Percentiles rank a stretch among this genome's conserved stretches.
Conservation (phyloP, 2,329 filamentous ascomycete genomes). For the Tolypocladium inflatum region DNA sequence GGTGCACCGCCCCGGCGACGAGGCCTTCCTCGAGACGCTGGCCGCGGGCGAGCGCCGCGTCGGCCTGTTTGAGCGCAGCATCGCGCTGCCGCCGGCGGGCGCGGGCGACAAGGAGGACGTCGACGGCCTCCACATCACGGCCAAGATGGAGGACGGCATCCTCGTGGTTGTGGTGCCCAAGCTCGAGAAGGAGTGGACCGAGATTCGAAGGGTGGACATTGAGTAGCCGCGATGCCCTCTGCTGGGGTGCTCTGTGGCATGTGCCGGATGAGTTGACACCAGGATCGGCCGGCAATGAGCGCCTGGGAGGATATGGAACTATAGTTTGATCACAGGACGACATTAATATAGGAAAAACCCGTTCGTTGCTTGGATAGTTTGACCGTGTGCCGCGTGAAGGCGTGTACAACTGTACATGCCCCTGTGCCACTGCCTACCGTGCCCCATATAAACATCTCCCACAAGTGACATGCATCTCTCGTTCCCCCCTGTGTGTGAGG, state of each 20-base stretch:
- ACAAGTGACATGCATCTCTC: not conserved
- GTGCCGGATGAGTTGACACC: not conserved
- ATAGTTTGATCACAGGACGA: not conserved
- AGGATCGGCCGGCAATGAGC: not conserved
- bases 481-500: not conserved
- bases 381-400: not conserved
- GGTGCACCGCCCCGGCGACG: slow-evolving; percentile 62
- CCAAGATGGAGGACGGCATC: slow-evolving; percentile 71
- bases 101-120: slow-evolving; percentile 44
- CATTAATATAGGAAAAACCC: not conserved
- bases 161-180: slow-evolving; percentile 71
- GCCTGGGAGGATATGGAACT: not conserved
- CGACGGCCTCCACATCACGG: slow-evolving; percentile 57
- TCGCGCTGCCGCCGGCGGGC: slow-evolving; percentile 46
- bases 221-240: slow-evolving; percentile 20
- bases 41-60: slow-evolving; percentile 58
- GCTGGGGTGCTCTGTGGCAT: not conserved
- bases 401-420: not conserved
- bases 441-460: not conserved
- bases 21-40: slow-evolving; percentile 56
- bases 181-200: slow-evolving; percentile 55
- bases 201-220: slow-evolving; percentile 51
- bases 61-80: slow-evolving; percentile 63
- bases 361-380: too few relatives aligned
- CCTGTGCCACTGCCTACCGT: not conserved